Evolutionary conservation across 2,329 filamentous ascomycete genomes (phyloP).

Genomic region (Fusarium napiforme): DNA sequence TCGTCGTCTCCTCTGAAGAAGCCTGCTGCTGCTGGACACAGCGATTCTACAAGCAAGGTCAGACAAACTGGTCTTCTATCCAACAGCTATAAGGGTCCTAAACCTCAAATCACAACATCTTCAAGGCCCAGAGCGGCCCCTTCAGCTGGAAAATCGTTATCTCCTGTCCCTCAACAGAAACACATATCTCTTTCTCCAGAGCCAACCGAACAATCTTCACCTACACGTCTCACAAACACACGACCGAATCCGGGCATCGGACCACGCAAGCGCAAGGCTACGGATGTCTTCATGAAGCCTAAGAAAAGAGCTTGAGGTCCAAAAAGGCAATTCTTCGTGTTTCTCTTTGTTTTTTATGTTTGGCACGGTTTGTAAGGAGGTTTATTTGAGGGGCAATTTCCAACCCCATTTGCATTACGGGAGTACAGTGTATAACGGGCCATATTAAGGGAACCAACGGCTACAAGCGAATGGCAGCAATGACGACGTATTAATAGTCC

Average conservation of each 20-base stretch:
- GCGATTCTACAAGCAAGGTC: background rate
- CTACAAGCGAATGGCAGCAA: background rate
- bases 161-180: slow-evolving; percentile 28
- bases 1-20: slow-evolving; percentile 40
- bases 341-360: background rate
- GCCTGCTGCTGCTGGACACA: background rate
- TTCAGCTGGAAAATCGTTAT: slow-evolving; percentile 14
- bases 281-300: slow-evolving; percentile 61
- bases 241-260: slow-evolving; percentile 12
- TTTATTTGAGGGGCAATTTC: background rate
- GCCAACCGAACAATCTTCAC: slow-evolving; percentile 33
- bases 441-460: background rate
- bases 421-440: background rate
- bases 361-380: background rate
- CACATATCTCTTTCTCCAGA: slow-evolving; percentile 37
- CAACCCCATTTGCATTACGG: background rate
- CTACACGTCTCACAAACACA: slow-evolving; percentile 19
- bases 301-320: slow-evolving; percentile 51
- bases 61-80: slow-evolving; percentile 44
- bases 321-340: background rate
- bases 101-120: slow-evolving; percentile 24
- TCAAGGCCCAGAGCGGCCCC: slow-evolving; percentile 12
- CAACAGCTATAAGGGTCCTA: slow-evolving; percentile 42
- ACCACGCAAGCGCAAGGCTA: slow-evolving; percentile 57
- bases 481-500: background rate